Percentiles rank a stretch among this genome's conserved stretches.
Conservation (phyloP, 495 filamentous ascomycete species). For the Beverwykella pulmonaria region DNA sequence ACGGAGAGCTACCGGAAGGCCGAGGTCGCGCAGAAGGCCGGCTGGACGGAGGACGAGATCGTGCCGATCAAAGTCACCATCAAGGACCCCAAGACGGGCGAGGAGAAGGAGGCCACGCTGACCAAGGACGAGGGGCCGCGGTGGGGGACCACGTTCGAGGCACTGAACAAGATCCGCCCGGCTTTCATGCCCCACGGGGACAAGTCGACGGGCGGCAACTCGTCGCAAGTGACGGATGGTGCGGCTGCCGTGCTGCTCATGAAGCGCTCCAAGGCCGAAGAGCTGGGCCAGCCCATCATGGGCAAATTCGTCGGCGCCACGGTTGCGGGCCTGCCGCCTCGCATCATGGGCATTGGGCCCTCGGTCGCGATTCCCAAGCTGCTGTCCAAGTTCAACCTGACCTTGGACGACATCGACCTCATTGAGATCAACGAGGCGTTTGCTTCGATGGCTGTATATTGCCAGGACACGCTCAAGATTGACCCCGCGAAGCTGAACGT, state of each 20-base stretch:
- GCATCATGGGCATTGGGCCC: conserved; percentile 97
- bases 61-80: conserved; percentile 77
- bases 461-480: conserved; percentile 72
- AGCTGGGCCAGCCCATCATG: conserved; percentile 86
- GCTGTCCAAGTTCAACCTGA: conserved; percentile 74
- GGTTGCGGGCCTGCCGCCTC: conserved; percentile 82
- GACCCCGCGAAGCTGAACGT: conserved; percentile 88
- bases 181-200: conserved; percentile 92
- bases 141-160: conserved; percentile 83
- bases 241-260: conserved; percentile 90
- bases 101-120: conserved; percentile 73
- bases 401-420: conserved; percentile 82
- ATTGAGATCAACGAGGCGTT: conserved; percentile 98
- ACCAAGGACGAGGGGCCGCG: conserved; percentile 87
- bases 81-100: conserved; percentile 80
- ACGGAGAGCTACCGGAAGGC: conserved; percentile 84
- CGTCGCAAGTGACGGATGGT: conserved; percentile 93
- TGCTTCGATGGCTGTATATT: conserved; percentile 96
- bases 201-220: conserved; percentile 90
- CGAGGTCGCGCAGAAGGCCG: conserved; percentile 87
- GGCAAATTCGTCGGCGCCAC: conserved; percentile 94
- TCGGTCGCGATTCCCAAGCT: conserved; percentile 94
- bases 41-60: conserved; percentile 95
- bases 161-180: conserved; percentile 78
- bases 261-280: conserved; percentile 86